Evolutionary conservation across 2,329 filamentous ascomycete species (phyloP), one percentile per base, ranked within the genome.

Genomic region (Aspergillus flavus): DNA sequence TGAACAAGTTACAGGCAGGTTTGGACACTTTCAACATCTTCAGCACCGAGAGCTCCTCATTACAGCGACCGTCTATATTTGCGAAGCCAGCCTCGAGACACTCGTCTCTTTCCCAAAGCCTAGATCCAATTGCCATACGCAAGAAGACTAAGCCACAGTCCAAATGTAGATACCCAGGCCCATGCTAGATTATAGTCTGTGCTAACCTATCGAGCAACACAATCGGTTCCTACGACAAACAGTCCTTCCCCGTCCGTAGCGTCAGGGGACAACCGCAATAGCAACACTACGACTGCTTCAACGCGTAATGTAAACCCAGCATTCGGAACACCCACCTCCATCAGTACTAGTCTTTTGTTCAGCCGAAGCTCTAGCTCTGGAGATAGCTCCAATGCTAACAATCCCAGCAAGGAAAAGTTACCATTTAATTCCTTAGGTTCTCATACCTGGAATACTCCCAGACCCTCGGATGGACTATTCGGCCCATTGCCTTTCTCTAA

Each of bases 1-100:
- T 73, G 6, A 59, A 67, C 12, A 66, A 67, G 56, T 50, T 73
- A 14, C 64, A 61, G 39, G 58, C 58, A 0, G 66, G 64, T 1
- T 12, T 66, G 12, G 58, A 46, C 1, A 55, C 62, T 0, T 50
- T 69, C 6, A 62, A 57, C 19, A 11, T 54, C 5, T 65, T 63
- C n/a, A 56, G 30, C 4, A 4, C 54, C 1, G 43, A 54, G 14
- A 32, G 39, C 14, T 26, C 28, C 2, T 46, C 60, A 28, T 34
- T 58, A 16, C 23, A 34, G 1, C 30, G 3, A 9, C 43, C 23
- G 10, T 23, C 59, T 0, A 14, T 23, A 1, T 45, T 61, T 26
- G 34, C 16, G 36, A 41, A 50, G 32, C 30, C 16, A n/a, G n/a
- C n/a, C n/a, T n/a, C n/a, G n/a, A n/a, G n/a, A 19, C 46, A 28